Evolutionary conservation across 2,329 filamentous ascomycete species (phyloP).

Genomic region (Stylonectria norvegica): DNA sequence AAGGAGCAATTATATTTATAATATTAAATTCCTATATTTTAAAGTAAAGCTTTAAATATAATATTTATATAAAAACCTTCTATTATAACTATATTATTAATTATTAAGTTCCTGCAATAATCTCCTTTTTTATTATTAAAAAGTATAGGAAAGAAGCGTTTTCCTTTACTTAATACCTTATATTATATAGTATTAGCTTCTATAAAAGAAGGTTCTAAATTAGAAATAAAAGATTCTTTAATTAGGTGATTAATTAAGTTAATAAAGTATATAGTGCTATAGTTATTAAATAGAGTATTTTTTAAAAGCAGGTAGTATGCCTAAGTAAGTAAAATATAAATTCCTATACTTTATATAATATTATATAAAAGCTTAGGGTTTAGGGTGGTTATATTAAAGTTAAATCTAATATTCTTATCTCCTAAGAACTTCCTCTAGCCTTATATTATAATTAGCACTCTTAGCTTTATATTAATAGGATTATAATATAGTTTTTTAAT

Average conservation of each 20-base stretch:
- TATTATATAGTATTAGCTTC: background rate
- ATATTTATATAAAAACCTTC: background rate
- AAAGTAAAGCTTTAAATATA: background rate
- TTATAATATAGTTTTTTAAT: background rate
- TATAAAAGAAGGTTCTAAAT: background rate
- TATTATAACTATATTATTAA: background rate
- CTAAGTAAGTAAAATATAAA: background rate
- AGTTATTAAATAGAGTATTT: background rate
- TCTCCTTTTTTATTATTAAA: background rate
- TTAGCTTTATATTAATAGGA: background rate
- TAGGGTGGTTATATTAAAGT: background rate
- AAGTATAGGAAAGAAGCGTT: too few relatives aligned
- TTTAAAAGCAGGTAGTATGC: too few relatives aligned
- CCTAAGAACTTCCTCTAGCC: background rate
- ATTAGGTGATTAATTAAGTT: background rate
- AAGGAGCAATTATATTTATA: too few relatives aligned
- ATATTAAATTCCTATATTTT: background rate
- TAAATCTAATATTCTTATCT: too few relatives aligned
- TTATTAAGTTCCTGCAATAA: background rate
- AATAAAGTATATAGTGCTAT: background rate
- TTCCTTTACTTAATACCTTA: background rate
- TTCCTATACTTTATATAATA: background rate
- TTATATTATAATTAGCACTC: background rate
- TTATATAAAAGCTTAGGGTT: background rate
- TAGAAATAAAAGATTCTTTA: too few relatives aligned